A percentile compares a stretch with the other conserved stretches of the same genome.
phyloP scores from a whole-genome alignment of 148 eudicot species.

The Camellia japonica region DNA sequence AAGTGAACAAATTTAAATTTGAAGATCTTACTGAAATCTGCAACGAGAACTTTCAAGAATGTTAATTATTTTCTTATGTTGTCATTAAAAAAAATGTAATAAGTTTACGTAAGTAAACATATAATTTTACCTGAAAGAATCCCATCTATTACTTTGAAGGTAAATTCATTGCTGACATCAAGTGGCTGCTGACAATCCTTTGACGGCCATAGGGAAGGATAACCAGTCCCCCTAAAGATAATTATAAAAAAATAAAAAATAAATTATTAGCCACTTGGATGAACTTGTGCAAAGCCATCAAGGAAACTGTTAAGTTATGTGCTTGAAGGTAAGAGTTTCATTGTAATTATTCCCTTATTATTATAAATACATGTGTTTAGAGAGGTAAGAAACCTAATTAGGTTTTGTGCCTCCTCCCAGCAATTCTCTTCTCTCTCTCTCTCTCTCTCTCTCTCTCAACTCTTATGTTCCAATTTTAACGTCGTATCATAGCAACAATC shows the following conservation, averaged over 20 bases:
- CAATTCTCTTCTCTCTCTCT: too few relatives aligned
- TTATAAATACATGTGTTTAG: too few relatives aligned
- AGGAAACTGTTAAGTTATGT: neutral
- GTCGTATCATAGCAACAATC: too few relatives aligned
- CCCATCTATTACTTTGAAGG: conserved; percentile 81
- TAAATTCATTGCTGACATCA: conserved; percentile 92
- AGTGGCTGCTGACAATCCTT: conserved; percentile 73
- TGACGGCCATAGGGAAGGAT: conserved; percentile 85
- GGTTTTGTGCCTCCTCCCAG: too few relatives aligned
- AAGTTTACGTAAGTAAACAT: neutral
- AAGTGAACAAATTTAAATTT: conserved; percentile 76
- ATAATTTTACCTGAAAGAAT: conserved; percentile 67
- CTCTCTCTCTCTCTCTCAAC: too few relatives aligned
- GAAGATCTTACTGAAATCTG: conserved; percentile 95
- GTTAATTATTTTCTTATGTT: neutral
- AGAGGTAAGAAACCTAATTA: too few relatives aligned
- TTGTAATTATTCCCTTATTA: too few relatives aligned
- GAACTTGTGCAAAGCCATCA: conserved; percentile 2
- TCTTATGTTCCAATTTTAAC: too few relatives aligned
- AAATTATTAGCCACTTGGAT: neutral
- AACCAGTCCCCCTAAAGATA: conserved; percentile 67
- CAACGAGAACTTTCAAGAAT: conserved; percentile 22
- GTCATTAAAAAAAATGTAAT: neutral
- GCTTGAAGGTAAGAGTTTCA: too few relatives aligned
- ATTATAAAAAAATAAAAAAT: neutral